Percentiles rank a stretch among this genome's conserved stretches.
Evolutionary conservation across 805 yeast species (phyloP).

Genomic region (Saccharomyces eubayanus): DNA sequence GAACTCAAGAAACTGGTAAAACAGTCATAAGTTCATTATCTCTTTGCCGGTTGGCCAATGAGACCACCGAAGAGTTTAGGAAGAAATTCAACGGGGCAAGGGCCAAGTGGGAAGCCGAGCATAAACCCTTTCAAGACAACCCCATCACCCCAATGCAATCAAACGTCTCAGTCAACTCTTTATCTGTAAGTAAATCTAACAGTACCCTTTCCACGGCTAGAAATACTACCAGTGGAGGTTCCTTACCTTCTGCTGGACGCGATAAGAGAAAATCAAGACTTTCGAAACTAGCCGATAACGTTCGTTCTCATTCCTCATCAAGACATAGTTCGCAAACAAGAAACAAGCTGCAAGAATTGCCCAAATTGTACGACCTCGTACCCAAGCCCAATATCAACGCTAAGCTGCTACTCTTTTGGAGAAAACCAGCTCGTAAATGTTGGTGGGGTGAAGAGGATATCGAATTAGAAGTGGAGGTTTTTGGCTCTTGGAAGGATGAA

Average conservation of each 20-base stretch:
- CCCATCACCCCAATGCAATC: slow-evolving; percentile 11
- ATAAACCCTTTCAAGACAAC: slow-evolving; percentile 4
- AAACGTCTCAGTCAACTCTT: slow-evolving; percentile 6
- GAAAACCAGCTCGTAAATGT: slow-evolving; percentile 96
- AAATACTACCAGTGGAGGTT: neutral
- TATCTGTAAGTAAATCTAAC: slow-evolving; percentile 25
- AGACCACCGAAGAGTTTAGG: slow-evolving; percentile 30
- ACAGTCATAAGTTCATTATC: slow-evolving; percentile 76
- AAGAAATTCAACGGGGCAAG: slow-evolving; percentile 16
- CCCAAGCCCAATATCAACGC: slow-evolving; percentile 34
- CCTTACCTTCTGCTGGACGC: slow-evolving; percentile 13
- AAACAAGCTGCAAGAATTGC: slow-evolving; percentile 27
- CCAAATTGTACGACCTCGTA: slow-evolving; percentile 27
- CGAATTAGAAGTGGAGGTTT: slow-evolving; percentile 34
- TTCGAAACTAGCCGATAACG: slow-evolving; percentile 52
- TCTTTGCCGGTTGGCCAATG: slow-evolving; percentile 34
- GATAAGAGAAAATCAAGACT: slow-evolving; percentile 47
- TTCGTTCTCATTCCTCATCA: slow-evolving; percentile 52
- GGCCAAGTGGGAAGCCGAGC: slow-evolving; percentile 18
- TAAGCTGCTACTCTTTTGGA: slow-evolving; percentile 85
- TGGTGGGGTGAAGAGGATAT: slow-evolving; percentile 82
- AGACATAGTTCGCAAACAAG: slow-evolving; percentile 36
- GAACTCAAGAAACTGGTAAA: slow-evolving; percentile 79
- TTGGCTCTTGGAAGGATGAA: slow-evolving; percentile 20
- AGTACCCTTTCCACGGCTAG: slow-evolving; percentile 3